Base-by-base conservation (phyloP, 441 rosid genomes). In the Populus tomentosa region DNA sequence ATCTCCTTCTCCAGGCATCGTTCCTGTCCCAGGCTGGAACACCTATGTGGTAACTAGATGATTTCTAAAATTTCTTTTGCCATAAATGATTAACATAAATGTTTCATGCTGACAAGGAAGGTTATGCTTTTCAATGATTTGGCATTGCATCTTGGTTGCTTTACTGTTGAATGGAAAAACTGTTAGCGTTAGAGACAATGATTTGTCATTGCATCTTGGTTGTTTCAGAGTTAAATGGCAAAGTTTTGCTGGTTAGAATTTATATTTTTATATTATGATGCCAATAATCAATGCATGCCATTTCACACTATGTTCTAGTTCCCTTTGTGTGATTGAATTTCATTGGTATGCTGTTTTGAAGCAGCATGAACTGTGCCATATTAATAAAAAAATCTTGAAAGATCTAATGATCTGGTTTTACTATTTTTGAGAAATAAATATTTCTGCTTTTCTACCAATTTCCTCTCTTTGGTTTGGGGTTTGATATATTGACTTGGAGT, bases 21-120 rank as follows among this genome's bases (percentile, higher is more conserved):
- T 86, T 67, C 86, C 92, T 76, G 88, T 86, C 11, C 91, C 87
- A 68, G 88, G 89, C 81, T 92, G 97, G 95, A 87, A 82, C 82
- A 83, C 91, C 42, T 92, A 88, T 81, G 78, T 87, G 92, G 95
- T 91, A 40, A 86, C 87, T 79, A 67, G 67, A 46, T 28, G 21
- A 70, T 71, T 20, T 61, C 32, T 36, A 18, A 69, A 7, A 11
- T 70, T 79, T 24, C 69, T 10, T 26, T 70, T 66, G 14, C 62
- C n/a, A 2, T 50, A 70, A 66, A 72, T n/a, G 64, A 26, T 75
- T 69, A 18, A 36, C 36, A 65, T 50, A 38, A 46, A 23, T 72
- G 50, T 21, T 7, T 13, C 13, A 33, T 28, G 33, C 13, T 16
- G 50, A 40, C 14, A 3, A 23, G 26, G 38, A n/a, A 30, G 66